Conservation (phyloP, 352 stramenopile species). For the Plasmopara halstedii region DNA sequence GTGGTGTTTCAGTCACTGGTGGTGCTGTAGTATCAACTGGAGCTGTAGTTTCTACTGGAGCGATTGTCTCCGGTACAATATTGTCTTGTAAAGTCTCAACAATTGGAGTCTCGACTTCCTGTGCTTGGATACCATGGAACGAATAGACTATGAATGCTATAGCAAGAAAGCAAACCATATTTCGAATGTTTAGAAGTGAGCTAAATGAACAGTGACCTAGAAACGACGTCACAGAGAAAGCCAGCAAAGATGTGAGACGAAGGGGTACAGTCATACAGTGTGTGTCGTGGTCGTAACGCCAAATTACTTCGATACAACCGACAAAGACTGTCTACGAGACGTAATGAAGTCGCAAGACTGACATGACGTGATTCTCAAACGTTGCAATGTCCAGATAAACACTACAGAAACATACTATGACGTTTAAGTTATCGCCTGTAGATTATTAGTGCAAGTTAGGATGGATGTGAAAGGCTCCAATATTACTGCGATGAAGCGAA, state of each 20-base stretch:
- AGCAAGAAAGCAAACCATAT: constrained; percentile 14
- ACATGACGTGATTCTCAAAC: neutral
- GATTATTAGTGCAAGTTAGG: too few species aligned
- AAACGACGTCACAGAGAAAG: constrained; percentile 22
- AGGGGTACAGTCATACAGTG: constrained; percentile 8
- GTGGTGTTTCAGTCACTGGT: constrained; percentile 1
- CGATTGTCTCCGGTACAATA: neutral
- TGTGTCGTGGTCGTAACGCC: constrained; percentile 16
- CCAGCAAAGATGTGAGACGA: constrained; percentile 16
- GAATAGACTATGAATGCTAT: constrained; percentile 5
- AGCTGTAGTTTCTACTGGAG: neutral
- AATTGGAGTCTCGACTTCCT: constrained; percentile 8
- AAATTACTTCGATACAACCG: constrained; percentile 23
- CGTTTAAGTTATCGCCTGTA: too few species aligned
- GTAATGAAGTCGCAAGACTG: neutral
- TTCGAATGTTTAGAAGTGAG: too few species aligned
- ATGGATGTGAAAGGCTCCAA: neutral
- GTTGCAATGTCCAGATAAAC: neutral
- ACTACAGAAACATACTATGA: too few species aligned
- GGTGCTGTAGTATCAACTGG: constrained; percentile 1
- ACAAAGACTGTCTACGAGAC: constrained; percentile 3
- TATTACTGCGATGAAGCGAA: constrained; percentile 12
- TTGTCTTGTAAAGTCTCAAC: constrained; percentile 6
- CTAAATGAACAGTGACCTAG: too few species aligned
- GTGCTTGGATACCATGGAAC: constrained; percentile 7